Base-by-base conservation (phyloP, 768 basidiomycete species). In the Lentinula sp. region DNA sequence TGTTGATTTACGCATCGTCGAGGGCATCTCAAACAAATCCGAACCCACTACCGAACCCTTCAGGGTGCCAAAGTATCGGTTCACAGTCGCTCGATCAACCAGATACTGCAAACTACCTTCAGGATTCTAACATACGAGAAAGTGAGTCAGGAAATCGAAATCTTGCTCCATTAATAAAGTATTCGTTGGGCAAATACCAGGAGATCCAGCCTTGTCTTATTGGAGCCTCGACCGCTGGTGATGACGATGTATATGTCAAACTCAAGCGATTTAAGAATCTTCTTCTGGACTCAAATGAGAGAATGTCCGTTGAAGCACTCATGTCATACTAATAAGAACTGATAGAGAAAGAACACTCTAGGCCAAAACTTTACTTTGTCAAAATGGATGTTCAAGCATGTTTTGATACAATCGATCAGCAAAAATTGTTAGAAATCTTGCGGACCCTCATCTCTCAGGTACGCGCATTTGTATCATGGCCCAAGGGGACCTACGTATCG, bases 311-410 rank as follows among this genome's bases (percentile, higher is more conserved):
- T 63, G 3, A 2, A 34, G 39, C 13, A 32, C 49, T 31, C 57
- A 39, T 35, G 48, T 13, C 65, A 15, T 45, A 57, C 28, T 28
- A 48, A 23, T 56, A 35, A 51, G 32, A 16, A 51, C 46, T 45
- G 43, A 45, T 18, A 15, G 43, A 28, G 50, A 55, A 46, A 48
- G 21, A 21, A 21, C 42, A 3, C 9, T 31, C 6, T 56, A 96
- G 95, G 40, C 93, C 95, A 0, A 86, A 86, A 64, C 73, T 98
- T 5, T 98, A 95, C 72, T 96, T 99, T 67, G 95, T 95, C 55
- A 99, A 99, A 72, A 84, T 97, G 28, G 97, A 99, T 69, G 94
- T 98, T 16, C 89, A 89, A 63, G 88, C 96, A 6, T 97, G 95
- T 66, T 99, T 98, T 76, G 97, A 99, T 73, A 93, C 91, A 0